phyloP scores from a whole-genome alignment of 352 stramenopile genomes.

The Globisporangium emineosum region DNA sequence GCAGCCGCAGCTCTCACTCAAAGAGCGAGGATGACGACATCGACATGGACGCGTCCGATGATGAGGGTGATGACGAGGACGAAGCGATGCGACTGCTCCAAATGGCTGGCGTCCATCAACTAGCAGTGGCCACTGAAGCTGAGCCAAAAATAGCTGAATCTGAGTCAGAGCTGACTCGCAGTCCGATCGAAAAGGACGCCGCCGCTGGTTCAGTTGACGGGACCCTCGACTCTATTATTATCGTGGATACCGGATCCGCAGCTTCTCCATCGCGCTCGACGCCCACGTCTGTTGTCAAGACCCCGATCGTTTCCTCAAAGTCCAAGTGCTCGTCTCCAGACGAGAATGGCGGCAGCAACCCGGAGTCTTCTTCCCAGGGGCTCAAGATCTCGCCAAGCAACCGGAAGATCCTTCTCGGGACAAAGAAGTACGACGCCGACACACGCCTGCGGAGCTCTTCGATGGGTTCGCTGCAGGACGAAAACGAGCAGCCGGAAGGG shows the following conservation, averaged over 20 bases:
- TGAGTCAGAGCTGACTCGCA: neutral
- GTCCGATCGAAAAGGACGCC: neutral
- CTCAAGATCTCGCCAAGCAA: slow-evolving; percentile 48
- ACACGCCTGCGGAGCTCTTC: slow-evolving; percentile 32
- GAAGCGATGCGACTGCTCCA: slow-evolving; percentile 16
- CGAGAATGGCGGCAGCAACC: neutral
- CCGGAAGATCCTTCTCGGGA: slow-evolving; percentile 37
- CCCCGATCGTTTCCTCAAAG: slow-evolving; percentile 6
- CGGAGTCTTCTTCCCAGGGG: slow-evolving; percentile 5
- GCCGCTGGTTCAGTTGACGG: slow-evolving; percentile 1
- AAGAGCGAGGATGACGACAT: slow-evolving; percentile 10
- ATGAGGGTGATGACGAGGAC: slow-evolving; percentile 4
- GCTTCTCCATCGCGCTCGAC: neutral
- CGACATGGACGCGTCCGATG: slow-evolving; percentile 16
- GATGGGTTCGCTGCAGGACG: slow-evolving; percentile 39
- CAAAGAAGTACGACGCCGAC: slow-evolving; percentile 26
- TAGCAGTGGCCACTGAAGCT: slow-evolving; percentile 1
- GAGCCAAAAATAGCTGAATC: slow-evolving; percentile 10
- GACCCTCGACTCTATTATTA: neutral
- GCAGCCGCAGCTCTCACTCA: neutral
- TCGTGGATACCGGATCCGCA: neutral
- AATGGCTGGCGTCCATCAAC: slow-evolving; percentile 6
- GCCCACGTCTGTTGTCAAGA: slow-evolving; percentile 1
- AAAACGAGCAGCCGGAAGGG: slow-evolving; percentile 11
- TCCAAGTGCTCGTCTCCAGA: slow-evolving; percentile 3